Base-by-base conservation (phyloP, 441 rosid species). In the Oxalis stricta region DNA sequence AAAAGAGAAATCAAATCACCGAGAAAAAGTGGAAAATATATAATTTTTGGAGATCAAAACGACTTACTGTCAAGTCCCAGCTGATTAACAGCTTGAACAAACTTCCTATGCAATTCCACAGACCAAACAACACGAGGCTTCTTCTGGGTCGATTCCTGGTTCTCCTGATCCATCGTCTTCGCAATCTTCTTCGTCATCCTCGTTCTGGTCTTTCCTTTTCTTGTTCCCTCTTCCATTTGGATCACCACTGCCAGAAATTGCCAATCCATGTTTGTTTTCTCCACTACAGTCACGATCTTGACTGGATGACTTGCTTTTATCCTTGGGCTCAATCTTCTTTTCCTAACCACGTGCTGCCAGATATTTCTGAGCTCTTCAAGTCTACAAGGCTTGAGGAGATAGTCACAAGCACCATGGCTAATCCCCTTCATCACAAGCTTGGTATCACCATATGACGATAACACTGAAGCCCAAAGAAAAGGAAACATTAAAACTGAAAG, bases 71-170 rank as follows among this genome's bases (percentile, higher is more conserved):
- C 94, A 38, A 75, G 71, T 37, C 98, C 93, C 41, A 91, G 42
- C 52, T 91, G 94, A 54, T 81, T 70, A 44, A 91, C 98, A 14
- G 96, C 96, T 13, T 54, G 61, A 38, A 91, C 82, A 67, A 91
- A 91, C 66, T 85, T 83, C 72, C 59, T 61, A 35, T 91, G 98
- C 46, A 85, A 71, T 20, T 86, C 96, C 2, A 62, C 78, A 10
- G 93, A 71, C 98, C 98, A 91, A 46, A 86, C 95, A 38, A 86
- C 87, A 32, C 98, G 78, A 46, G 95, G 82, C 77, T 83, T 91
- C 69, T 91, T 91, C 53, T 77, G 77, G 10, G 59, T 42, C 22
- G 84, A 56, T 9, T 80, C 94, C 2, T 80, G 91, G 18, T 72
- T 75, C 38, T 84, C 95, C 0, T 59, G 54, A n/a, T 16, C 62